Conservation (phyloP, 768 basidiomycete species). For the Leucosporidium creatinivorum region DNA sequence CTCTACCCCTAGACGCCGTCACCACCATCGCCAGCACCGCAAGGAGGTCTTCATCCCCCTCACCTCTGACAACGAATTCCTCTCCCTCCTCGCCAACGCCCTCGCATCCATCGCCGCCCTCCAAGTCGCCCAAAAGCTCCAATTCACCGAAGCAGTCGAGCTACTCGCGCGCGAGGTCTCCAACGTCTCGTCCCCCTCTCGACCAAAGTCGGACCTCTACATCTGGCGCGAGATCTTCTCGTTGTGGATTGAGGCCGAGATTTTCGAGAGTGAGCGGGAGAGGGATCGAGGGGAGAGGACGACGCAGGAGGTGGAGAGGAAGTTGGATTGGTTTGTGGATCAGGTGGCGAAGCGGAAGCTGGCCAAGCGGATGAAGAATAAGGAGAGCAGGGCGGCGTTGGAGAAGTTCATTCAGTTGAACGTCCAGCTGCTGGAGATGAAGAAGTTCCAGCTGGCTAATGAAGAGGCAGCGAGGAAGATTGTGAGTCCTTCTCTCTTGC, state of each 20-base stretch:
- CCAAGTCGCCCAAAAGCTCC: conserved; percentile 48
- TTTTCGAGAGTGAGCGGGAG: conserved; percentile 71
- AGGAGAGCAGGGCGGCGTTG: conserved; percentile 55
- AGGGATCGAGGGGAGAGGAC: conserved; percentile 55
- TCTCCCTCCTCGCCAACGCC: conserved; percentile 57
- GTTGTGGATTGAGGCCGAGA: conserved; percentile 67
- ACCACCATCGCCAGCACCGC: conserved; percentile 19
- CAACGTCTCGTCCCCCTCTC: conserved; percentile 40
- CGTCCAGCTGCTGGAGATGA: conserved; percentile 66
- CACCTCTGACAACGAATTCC: conserved; percentile 71
- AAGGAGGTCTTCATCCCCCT: conserved; percentile 68
- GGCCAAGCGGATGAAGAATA: conserved; percentile 53
- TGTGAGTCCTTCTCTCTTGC: conserved; percentile 29
- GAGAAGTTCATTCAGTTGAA: conserved; percentile 70
- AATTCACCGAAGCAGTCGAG: conserved; percentile 49
- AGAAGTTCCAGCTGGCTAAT: conserved; percentile 80
- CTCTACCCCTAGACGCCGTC: not conserved
- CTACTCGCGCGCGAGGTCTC: conserved; percentile 47
- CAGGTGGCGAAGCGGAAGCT: conserved; percentile 55
- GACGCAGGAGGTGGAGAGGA: conserved; percentile 61
- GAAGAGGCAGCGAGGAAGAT: conserved; percentile 86
- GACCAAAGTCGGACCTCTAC: conserved; percentile 59
- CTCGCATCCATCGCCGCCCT: conserved; percentile 51
- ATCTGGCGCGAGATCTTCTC: conserved; percentile 86
- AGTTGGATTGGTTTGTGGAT: conserved; percentile 58